Evolutionary conservation across 1,284 basidiomycete genomes (phyloP).

Genomic region (Ganoderma lucidum): DNA sequence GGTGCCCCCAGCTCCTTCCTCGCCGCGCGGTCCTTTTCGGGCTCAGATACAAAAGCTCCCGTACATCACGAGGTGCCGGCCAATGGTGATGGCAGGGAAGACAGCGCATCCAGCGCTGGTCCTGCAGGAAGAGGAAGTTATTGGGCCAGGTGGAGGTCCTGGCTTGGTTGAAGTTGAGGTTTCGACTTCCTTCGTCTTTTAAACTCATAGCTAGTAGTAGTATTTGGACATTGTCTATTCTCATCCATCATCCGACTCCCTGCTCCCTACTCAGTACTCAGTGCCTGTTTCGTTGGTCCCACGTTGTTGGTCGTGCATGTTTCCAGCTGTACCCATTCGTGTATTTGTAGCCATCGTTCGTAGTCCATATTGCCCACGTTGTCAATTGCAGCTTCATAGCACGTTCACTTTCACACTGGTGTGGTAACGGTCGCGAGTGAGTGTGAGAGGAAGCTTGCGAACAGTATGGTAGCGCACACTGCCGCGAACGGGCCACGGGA

Average conservation of each 20-base stretch:
- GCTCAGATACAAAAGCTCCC: slow-evolving; percentile 25
- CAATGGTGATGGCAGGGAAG: slow-evolving; percentile 14
- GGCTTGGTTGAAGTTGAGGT: slow-evolving; percentile 35
- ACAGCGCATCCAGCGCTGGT: slow-evolving; percentile 6
- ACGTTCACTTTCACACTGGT: slow-evolving; percentile 7
- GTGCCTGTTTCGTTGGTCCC: slow-evolving; percentile 6
- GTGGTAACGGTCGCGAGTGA: neutral
- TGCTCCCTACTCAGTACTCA: slow-evolving; percentile 25
- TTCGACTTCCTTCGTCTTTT: slow-evolving; percentile 5
- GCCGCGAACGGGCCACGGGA: slow-evolving; percentile 1
- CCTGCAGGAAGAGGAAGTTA: slow-evolving; percentile 17
- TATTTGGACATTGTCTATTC: slow-evolving; percentile 15
- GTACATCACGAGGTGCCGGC: slow-evolving; percentile 18
- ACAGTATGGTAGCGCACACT: neutral
- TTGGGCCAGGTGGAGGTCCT: slow-evolving; percentile 36
- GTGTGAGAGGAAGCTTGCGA: neutral
- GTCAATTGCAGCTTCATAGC: slow-evolving; percentile 15
- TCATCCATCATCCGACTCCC: slow-evolving; percentile 1
- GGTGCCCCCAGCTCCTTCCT: slow-evolving; percentile 49
- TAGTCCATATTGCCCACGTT: slow-evolving; percentile 21
- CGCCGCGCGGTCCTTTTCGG: slow-evolving; percentile 34
- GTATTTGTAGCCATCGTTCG: slow-evolving; percentile 30
- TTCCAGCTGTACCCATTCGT: slow-evolving; percentile 31
- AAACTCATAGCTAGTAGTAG: slow-evolving; percentile 3
- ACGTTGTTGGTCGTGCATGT: slow-evolving; percentile 26